Evolutionary conservation across 495 filamentous ascomycete species (phyloP).

Genomic region (Bacidia rubella): DNA sequence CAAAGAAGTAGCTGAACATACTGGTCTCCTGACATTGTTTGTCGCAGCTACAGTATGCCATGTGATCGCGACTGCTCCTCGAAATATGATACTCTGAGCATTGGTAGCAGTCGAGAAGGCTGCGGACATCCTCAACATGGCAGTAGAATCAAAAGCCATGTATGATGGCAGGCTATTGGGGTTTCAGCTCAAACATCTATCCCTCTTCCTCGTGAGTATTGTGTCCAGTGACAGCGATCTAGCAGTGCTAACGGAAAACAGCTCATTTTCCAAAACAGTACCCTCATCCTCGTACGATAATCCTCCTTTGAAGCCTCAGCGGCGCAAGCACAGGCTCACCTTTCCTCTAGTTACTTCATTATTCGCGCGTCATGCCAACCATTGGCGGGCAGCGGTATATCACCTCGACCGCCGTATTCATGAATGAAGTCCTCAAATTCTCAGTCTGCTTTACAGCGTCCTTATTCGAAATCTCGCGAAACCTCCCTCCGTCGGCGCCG

Average conservation of each 20-base stretch:
- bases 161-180: slow-evolving; percentile 35
- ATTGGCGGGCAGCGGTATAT: slow-evolving; percentile 74
- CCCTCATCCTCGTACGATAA: slow-evolving; percentile 53
- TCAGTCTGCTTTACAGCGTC: slow-evolving; percentile 73
- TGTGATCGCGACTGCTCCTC: no score
- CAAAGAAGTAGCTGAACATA: no score
- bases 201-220: slow-evolving; percentile 57
- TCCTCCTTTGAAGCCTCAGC: background rate
- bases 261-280: slow-evolving; percentile 72
- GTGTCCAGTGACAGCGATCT: background rate
- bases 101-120: background rate
- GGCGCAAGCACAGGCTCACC: slow-evolving; percentile 6
- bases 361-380: slow-evolving; percentile 81
- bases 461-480: slow-evolving; percentile 70
- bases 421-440: slow-evolving; percentile 88
- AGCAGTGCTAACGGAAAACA: slow-evolving; percentile 20
- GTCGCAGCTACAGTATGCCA: no score
- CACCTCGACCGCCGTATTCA: slow-evolving; percentile 84
- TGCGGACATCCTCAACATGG: background rate
- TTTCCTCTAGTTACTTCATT: slow-evolving; percentile 64
- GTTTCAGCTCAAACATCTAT: slow-evolving; percentile 61
- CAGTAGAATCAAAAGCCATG: slow-evolving; percentile 5
- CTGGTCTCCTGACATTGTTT: no score
- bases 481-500: slow-evolving; percentile 59
- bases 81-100: background rate